These are phyloP conservation scores for Botrytis cinerea DNA, from an alignment of 2,329 filamentous ascomycete genomes.

Conservation along the genomic window DNA sequence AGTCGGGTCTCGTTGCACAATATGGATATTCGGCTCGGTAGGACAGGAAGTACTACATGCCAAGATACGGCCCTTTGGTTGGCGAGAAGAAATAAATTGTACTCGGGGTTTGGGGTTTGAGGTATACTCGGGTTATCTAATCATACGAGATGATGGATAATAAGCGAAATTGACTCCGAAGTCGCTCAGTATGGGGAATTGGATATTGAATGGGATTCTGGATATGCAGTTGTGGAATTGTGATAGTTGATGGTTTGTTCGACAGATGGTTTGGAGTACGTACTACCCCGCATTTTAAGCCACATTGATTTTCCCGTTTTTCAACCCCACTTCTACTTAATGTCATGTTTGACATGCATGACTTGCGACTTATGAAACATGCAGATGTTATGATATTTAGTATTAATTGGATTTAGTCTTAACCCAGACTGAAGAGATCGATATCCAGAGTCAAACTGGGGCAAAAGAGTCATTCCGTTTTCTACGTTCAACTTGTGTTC, in stretches of 20 bases:
- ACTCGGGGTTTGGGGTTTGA: neutral
- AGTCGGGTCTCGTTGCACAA: neutral
- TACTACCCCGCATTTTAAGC: conserved; percentile 6
- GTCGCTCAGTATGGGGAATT: neutral
- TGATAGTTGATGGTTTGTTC: neutral
- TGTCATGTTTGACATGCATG: neutral
- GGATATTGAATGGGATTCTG: neutral
- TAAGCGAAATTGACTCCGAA: neutral
- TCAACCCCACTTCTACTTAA: neutral
- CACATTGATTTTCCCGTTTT: neutral
- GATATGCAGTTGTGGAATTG: neutral
- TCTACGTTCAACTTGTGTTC: neutral
- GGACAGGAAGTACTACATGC: neutral
- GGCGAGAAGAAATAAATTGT: neutral
- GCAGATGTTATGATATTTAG: neutral
- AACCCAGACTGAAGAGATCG: neutral
- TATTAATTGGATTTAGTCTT: neutral
- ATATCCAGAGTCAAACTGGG: too few relatives aligned
- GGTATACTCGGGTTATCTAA: neutral
- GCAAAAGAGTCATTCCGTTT: neutral
- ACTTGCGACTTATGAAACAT: neutral
- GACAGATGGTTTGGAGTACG: neutral
- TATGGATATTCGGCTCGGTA: neutral
- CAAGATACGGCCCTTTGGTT: neutral
- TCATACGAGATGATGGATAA: too few relatives aligned